These are phyloP conservation scores for Chaetomium strumarium DNA, from an alignment of 2,329 filamentous ascomycete species.

Conservation along the genomic window DNA sequence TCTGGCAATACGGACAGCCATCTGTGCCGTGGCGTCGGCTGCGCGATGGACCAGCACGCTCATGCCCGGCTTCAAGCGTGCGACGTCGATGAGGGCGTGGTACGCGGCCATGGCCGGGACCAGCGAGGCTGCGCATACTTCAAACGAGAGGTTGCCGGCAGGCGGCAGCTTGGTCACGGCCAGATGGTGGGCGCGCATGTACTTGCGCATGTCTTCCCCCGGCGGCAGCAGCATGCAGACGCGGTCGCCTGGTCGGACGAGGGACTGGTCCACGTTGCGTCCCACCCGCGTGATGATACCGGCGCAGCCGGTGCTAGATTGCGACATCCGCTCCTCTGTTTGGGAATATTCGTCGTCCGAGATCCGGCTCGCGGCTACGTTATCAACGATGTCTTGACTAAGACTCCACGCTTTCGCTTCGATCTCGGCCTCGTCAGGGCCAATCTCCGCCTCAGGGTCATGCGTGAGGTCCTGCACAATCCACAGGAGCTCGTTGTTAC, in stretches of 20 bases:
- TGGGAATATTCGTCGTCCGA: not conserved
- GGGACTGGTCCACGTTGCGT: conserved; percentile 25
- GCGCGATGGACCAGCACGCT: conserved; percentile 32
- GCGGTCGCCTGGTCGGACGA: conserved; percentile 26
- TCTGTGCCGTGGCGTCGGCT: conserved; percentile 29
- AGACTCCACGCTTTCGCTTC: conserved; percentile 31
- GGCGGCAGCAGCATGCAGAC: conserved; percentile 22
- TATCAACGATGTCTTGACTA: conserved; percentile 26
- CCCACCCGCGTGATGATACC: conserved; percentile 31
- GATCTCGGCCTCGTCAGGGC: conserved; percentile 31
- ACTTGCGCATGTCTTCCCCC: conserved; percentile 19
- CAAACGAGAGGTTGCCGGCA: conserved; percentile 28
- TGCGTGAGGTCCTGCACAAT: conserved; percentile 19
- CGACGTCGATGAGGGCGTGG: conserved; percentile 29
- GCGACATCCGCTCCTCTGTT: conserved; percentile 32
- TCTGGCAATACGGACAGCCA: conserved; percentile 28
- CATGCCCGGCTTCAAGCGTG: conserved; percentile 27
- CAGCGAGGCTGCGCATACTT: conserved; percentile 30
- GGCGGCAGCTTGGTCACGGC: conserved; percentile 28
- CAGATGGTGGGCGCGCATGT: conserved; percentile 18
- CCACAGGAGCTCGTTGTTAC: conserved; percentile 7
- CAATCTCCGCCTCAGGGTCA: not conserved
- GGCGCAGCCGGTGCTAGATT: conserved; percentile 20
- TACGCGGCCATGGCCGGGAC: conserved; percentile 31
- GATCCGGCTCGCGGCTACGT: no score